Conservation (phyloP, 495 filamentous ascomycete species). For the Corynascus novoguineensis region DNA sequence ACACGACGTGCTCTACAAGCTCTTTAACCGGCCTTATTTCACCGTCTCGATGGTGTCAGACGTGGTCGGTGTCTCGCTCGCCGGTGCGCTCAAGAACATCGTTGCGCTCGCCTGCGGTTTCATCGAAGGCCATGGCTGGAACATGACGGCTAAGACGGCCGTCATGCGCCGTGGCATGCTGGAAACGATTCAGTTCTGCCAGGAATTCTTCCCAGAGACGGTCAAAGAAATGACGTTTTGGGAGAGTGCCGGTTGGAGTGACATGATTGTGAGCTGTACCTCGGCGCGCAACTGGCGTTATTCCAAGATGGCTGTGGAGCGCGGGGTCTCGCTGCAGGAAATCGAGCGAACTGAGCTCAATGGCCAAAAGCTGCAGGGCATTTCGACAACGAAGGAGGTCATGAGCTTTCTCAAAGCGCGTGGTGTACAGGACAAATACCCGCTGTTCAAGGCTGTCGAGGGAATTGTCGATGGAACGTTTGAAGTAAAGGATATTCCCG, state of each 20-base stretch:
- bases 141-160: conserved; percentile 94
- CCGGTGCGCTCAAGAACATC: conserved; percentile 95
- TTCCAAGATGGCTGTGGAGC: conserved; percentile 80
- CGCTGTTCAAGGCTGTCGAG: conserved; percentile 82
- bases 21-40: conserved; percentile 98
- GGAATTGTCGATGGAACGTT: conserved; percentile 55
- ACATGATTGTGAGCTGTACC: conserved; percentile 89
- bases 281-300: conserved; percentile 91
- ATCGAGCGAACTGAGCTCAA: conserved; percentile 87
- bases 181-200: conserved; percentile 93
- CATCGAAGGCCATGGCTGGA: conserved; percentile 94
- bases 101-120: conserved; percentile 92
- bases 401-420: conserved; percentile 76
- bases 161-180: conserved; percentile 92
- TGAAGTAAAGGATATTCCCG: conserved; percentile 57
- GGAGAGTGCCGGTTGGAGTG: conserved; percentile 91
- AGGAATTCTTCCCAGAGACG: conserved; percentile 80
- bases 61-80: conserved; percentile 91
- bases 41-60: conserved; percentile 88
- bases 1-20: conserved; percentile 67
- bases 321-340: conserved; percentile 72
- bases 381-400: conserved; percentile 84
- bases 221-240: conserved; percentile 82
- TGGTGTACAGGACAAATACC: conserved; percentile 75
- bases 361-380: conserved; percentile 95